A percentile compares a stretch with the other conserved stretches of the same genome.
Conservation (phyloP, 257 asterid species). For the Solanum tarapatanum region DNA sequence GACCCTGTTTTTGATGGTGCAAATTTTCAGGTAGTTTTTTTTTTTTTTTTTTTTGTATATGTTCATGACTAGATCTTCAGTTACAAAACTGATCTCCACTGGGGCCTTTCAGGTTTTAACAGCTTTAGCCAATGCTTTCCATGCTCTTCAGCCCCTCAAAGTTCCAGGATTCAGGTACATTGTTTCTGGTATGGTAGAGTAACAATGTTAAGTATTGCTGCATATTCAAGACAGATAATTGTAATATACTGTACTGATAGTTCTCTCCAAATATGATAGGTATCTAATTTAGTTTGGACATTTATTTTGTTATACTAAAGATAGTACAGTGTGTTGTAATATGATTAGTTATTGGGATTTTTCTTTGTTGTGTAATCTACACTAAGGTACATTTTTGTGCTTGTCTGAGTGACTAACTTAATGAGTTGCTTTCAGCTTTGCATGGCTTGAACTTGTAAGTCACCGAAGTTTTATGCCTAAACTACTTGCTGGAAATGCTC, state of each 20-base stretch:
- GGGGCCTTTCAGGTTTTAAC: constrained; percentile 55
- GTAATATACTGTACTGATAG: neutral
- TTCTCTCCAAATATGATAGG: neutral
- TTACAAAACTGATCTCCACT: neutral
- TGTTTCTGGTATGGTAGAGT: neutral
- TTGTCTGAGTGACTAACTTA: constrained; percentile 14
- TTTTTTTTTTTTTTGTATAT: neutral
- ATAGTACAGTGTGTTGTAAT: neutral
- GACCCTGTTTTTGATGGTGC: constrained; percentile 93
- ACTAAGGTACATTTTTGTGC: neutral
- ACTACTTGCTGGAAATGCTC: constrained; percentile 72
- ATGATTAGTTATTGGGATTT: neutral
- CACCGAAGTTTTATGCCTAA: constrained; percentile 98
- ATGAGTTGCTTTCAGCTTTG: constrained; percentile 58
- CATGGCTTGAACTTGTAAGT: constrained; percentile 95
- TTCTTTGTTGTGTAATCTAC: neutral
- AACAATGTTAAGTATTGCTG: neutral
- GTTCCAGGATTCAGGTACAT: constrained; percentile 90
- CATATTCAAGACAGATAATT: neutral
- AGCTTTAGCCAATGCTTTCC: constrained; percentile 79
- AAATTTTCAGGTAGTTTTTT: constrained; percentile 65
- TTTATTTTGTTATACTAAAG: neutral
- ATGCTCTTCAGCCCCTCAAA: constrained; percentile 93
- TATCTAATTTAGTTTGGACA: neutral
- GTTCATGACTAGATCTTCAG: neutral